phyloP scores from a whole-genome alignment of 352 stramenopile genomes.

The Phytophthora nicotianae region DNA sequence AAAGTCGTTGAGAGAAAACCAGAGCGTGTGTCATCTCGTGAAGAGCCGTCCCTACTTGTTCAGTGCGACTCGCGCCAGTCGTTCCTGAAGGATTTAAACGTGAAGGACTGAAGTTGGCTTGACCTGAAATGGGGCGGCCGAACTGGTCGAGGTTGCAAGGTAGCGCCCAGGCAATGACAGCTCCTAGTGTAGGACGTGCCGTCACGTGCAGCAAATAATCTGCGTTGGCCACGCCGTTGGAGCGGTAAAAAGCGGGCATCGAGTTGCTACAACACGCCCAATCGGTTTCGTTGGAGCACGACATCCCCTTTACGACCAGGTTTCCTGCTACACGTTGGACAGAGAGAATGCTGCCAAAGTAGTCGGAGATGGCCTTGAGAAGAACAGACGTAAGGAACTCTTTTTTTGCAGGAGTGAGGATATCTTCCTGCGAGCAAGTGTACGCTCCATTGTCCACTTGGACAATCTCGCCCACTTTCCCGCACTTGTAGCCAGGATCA shows the following conservation, averaged over 20 bases:
- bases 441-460: constrained; percentile 55
- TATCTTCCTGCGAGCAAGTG: constrained; percentile 53
- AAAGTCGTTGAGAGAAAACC: constrained; percentile 71
- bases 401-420: constrained; percentile 69
- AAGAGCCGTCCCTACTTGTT: constrained; percentile 75
- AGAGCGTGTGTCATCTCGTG: constrained; percentile 88
- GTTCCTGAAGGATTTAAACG: constrained; percentile 51
- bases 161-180: constrained; percentile 79
- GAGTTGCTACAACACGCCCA: constrained; percentile 71
- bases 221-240: constrained; percentile 58
- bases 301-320: constrained; percentile 61
- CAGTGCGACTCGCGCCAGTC: constrained; percentile 43
- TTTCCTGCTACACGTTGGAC: constrained; percentile 75
- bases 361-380: constrained; percentile 63
- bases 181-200: constrained; percentile 64
- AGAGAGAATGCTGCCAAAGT: constrained; percentile 65
- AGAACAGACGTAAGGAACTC: constrained; percentile 74
- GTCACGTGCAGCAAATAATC: constrained; percentile 86
- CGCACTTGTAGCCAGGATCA: constrained; percentile 69
- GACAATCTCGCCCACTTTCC: constrained; percentile 51
- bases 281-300: constrained; percentile 41
- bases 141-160: constrained; percentile 85
- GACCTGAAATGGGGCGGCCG: constrained; percentile 75
- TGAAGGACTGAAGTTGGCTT: constrained; percentile 81
- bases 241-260: constrained; percentile 57